Evolutionary conservation across 169 alveolate species (phyloP), one percentile per base, ranked within the genome.

Genomic region (Plasmodium adleri): DNA sequence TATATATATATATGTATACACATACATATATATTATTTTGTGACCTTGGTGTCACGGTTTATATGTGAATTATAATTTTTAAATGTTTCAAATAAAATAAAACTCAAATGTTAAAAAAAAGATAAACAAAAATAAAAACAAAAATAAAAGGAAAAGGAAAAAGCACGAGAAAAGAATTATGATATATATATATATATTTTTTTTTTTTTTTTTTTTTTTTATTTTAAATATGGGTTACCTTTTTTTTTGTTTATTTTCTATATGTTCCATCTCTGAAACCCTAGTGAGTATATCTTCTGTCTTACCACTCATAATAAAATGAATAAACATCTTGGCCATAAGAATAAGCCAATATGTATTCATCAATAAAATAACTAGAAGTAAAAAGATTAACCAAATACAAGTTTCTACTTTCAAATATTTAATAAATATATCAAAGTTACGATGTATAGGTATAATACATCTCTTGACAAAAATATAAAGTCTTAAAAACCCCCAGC

Each of bases 301-400:
- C 15, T 93, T 88, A 1, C 95, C 95, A 60, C 95, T 93, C 17
- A 90, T 54, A 70, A 80, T 47, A 75, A 93, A 93, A 47, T 93
- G 95, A 39, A 88, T 54, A 54, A 88, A 91, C 95, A 93, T 93
- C 76, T 93, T 93, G 50, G 72, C 91, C 95, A 93, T 93, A 49
- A 93, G 28, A 15, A 87, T 91, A 66, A 93, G 88, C 95, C 95
- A 93, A 49, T 93, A 93, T 13, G 86, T 74, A 64, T 93, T 93
- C 95, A 93, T 91, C 20, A 93, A 66, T 17, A 92, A 71, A 67
- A 89, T 90, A 0, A 93, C 92, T 20, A 93, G 92, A 3, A 93
- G 60, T 39, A 93, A 63, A 73, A 90, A 93, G 6, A 74, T 88
- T 5, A 93, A 67, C 94, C 88, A 93, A 43, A 88, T 88, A 39